phyloP scores from a whole-genome alignment of 169 alveolate genomes.

The Eimeria acervulina region DNA sequence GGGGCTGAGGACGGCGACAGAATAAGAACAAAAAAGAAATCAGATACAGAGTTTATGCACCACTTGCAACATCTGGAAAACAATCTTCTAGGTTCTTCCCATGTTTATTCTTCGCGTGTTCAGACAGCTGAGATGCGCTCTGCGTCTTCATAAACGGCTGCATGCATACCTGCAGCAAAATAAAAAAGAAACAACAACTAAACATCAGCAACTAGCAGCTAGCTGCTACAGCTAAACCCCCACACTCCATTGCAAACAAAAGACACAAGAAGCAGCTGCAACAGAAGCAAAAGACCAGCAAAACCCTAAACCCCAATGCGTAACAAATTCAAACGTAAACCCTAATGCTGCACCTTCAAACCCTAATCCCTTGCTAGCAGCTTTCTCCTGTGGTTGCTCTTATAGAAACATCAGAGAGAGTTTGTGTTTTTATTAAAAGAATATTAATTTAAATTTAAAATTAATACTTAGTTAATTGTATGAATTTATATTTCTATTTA shows the following conservation, averaged over 20 bases:
- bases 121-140: slow-evolving; percentile 80
- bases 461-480: too few relatives aligned
- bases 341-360: not conserved
- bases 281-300: not conserved
- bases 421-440: too few relatives aligned
- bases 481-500: too few relatives aligned
- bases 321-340: too few relatives aligned
- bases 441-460: too few relatives aligned
- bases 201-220: too few relatives aligned
- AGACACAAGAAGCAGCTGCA: too few relatives aligned
- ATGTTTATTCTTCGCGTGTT: slow-evolving; percentile 82
- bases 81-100: slow-evolving; percentile 70
- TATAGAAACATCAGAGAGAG: too few relatives aligned
- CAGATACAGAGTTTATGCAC: not conserved
- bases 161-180: slow-evolving; percentile 72
- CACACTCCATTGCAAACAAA: too few relatives aligned
- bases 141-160: slow-evolving; percentile 84
- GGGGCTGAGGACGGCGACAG: not conserved
- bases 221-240: too few relatives aligned
- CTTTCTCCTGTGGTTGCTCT: too few relatives aligned
- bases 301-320: not conserved
- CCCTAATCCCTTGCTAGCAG: not conserved
- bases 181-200: not conserved
- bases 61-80: slow-evolving; percentile 72
- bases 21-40: not conserved